Evolutionary conservation across 192 early-diverging fungal genomes (phyloP).

Genomic region (Backusella tarrabulga): DNA sequence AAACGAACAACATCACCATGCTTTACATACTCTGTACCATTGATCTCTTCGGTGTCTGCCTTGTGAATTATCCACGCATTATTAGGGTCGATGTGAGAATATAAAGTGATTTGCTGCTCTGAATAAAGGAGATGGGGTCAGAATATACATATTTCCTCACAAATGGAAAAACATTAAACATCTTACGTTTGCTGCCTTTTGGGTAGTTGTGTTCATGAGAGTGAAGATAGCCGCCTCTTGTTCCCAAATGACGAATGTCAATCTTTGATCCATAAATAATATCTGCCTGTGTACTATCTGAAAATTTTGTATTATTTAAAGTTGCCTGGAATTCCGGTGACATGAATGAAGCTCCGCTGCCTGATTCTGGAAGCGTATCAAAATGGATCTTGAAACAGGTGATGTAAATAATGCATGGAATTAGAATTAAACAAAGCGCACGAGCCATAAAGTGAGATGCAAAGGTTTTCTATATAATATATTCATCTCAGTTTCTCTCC

Average conservation of each 20-base stretch:
- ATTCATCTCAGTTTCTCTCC: background rate
- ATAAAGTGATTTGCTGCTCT: conserved; percentile 79
- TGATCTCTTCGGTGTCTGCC: conserved; percentile 14
- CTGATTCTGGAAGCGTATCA: conserved; percentile 69
- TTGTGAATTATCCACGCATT: conserved; percentile 77
- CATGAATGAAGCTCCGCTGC: conserved; percentile 96
- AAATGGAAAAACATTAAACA: background rate
- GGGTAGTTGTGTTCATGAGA: conserved; percentile 74
- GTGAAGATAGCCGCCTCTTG: conserved; percentile 81
- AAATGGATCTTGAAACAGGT: conserved; percentile 94
- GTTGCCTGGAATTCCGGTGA: conserved; percentile 89
- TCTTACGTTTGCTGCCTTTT: conserved; percentile 75
- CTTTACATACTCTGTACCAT: conserved; percentile 57
- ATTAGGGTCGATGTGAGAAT: conserved; percentile 85
- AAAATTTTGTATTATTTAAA: conserved; percentile 34
- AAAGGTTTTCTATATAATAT: conserved; percentile 17
- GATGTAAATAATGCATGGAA: conserved; percentile 82
- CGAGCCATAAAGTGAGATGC: conserved; percentile 82
- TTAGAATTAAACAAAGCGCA: conserved; percentile 76
- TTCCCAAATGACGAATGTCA: conserved; percentile 69
- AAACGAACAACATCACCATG: conserved; percentile 81
- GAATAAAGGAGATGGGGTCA: conserved; percentile 3
- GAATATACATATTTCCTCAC: background rate
- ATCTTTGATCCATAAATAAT: conserved; percentile 70
- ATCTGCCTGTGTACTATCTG: conserved; percentile 39